phyloP scores from a whole-genome alignment of 768 basidiomycete species.

The Collybia mongolica region DNA sequence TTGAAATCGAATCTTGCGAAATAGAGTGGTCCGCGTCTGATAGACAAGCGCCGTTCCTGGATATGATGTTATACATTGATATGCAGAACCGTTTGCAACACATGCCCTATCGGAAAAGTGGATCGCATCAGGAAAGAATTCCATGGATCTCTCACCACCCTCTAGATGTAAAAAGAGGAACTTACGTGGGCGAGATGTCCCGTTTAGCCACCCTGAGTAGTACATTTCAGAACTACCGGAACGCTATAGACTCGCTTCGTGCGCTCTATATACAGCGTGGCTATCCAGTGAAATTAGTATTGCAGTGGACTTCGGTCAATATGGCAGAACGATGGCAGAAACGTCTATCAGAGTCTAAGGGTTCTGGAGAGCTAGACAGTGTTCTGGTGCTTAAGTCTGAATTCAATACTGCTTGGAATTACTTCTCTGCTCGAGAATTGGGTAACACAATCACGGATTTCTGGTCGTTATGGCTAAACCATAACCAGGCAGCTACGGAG shows the following conservation, averaged over 20 bases:
- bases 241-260: constrained; percentile 19
- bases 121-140: constrained; percentile 20
- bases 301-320: constrained; percentile 22
- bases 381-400: constrained; percentile 29
- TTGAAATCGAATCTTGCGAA: constrained; percentile 14
- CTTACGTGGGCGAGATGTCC: constrained; percentile 18
- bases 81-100: constrained; percentile 5
- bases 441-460: constrained; percentile 23
- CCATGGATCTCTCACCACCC: constrained; percentile 17
- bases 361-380: constrained; percentile 8
- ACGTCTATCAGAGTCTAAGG: constrained; percentile 9
- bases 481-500: neutral
- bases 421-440: constrained; percentile 26
- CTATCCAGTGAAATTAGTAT: constrained; percentile 24
- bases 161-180: constrained; percentile 14
- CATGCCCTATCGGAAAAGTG: constrained; percentile 13
- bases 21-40: constrained; percentile 16
- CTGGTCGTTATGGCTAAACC: constrained; percentile 18
- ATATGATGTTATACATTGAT: constrained; percentile 25
- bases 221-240: constrained; percentile 20
- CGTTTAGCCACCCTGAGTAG: constrained; percentile 24
- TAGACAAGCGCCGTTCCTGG: constrained; percentile 19
- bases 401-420: constrained; percentile 32
- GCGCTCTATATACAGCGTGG: constrained; percentile 27
- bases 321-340: constrained; percentile 26